Evolutionary conservation across 148 eudicot species (phyloP).

Genomic region (Vaccinium corymbosum): DNA sequence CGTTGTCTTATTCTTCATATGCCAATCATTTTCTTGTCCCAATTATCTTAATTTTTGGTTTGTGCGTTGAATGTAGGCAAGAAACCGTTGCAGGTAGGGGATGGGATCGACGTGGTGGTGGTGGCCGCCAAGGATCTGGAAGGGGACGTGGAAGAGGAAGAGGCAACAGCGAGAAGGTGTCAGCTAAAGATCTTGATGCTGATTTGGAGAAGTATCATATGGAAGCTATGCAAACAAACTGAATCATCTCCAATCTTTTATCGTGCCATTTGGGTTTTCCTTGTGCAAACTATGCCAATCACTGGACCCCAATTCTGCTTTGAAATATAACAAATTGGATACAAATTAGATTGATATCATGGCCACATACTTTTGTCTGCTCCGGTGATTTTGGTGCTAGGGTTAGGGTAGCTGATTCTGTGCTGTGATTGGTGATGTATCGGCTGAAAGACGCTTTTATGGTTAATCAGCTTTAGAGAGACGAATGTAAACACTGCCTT

Average conservation of each 20-base stretch:
- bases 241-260: not conserved
- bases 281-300: not conserved
- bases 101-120: slow-evolving; percentile 21
- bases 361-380: not conserved
- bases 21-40: not conserved
- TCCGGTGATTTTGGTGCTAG: slow-evolving; percentile 6
- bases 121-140: slow-evolving; percentile 21
- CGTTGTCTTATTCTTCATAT: not conserved
- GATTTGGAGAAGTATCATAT: slow-evolving; percentile 29
- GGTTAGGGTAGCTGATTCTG: not conserved
- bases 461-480: not conserved
- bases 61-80: slow-evolving; percentile 20
- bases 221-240: slow-evolving; percentile 22
- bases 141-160: slow-evolving; percentile 37
- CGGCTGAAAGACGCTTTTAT: not conserved
- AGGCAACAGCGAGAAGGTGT: slow-evolving; percentile 18
- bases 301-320: not conserved
- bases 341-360: not conserved
- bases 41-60: not conserved
- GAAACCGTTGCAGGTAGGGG: slow-evolving; percentile 25
- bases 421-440: not conserved
- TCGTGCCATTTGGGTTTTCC: not conserved
- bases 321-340: not conserved
- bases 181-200: slow-evolving; percentile 31
- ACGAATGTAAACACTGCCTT: not conserved